These are phyloP conservation scores for Vairimorpha necatrix DNA, from an alignment of 371 early-diverging fungal species.

Conservation along the genomic window DNA sequence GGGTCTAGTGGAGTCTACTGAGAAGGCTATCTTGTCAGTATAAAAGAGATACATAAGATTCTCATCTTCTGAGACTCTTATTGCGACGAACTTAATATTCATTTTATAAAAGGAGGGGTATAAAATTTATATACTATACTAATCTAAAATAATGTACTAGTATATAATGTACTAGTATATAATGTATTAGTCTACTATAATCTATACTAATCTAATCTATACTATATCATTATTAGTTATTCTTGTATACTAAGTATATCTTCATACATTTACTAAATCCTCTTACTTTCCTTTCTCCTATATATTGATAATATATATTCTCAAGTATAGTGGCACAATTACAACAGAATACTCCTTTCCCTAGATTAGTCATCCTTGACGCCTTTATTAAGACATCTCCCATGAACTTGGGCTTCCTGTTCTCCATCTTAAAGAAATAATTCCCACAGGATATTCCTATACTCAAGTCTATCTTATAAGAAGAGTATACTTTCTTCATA, in stretches of 20 bases:
- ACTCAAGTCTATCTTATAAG: constrained; percentile 15
- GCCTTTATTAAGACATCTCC: constrained; percentile 35
- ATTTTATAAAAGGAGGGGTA: constrained; percentile 8
- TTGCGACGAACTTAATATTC: constrained; percentile 14
- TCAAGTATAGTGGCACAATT: constrained; percentile 14
- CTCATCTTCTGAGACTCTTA: constrained; percentile 37
- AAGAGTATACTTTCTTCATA: constrained; percentile 10
- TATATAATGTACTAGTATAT: no score
- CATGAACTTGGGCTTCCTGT: constrained; percentile 3
- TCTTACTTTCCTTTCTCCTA: constrained; percentile 22
- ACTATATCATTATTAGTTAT: no score
- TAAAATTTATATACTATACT: background rate
- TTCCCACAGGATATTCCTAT: constrained; percentile 32
- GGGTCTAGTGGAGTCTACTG: constrained; percentile 43
- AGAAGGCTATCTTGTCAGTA: constrained; percentile 35
- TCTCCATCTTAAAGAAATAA: constrained; percentile 13
- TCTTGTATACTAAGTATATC: constrained; percentile 7
- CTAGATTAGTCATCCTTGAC: constrained; percentile 20
- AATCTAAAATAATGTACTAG: no score
- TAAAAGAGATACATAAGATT: constrained; percentile 56
- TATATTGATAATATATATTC: constrained; percentile 7
- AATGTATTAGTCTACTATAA: no score
- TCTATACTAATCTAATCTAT: no score
- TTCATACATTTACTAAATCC: constrained; percentile 22
- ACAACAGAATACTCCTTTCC: constrained; percentile 38